Percentiles rank a stretch among this genome's conserved stretches.
These are phyloP conservation scores for Penicillium soppii DNA, from an alignment of 495 filamentous ascomycete species.

Conservation along the genomic window DNA sequence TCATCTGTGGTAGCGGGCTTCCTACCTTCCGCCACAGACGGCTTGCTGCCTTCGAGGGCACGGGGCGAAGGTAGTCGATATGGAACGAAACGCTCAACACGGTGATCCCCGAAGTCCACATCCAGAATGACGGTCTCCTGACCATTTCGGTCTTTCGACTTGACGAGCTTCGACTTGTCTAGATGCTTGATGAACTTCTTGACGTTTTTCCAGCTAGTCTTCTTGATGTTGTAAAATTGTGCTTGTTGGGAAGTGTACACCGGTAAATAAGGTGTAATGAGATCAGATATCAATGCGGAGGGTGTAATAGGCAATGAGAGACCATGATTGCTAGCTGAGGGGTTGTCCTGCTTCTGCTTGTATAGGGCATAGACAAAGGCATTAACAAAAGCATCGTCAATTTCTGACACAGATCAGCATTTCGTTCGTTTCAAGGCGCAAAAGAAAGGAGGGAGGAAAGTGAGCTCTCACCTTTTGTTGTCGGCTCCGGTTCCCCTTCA, in stretches of 20 bases:
- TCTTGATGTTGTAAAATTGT: conserved; percentile 67
- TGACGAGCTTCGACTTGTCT: conserved; percentile 62
- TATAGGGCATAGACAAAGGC: conserved; percentile 67
- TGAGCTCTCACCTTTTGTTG: conserved; percentile 49
- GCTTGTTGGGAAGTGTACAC: conserved; percentile 54
- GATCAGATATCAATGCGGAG: conserved; percentile 62
- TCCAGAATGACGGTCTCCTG: conserved; percentile 66
- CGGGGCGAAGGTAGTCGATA: conserved; percentile 58
- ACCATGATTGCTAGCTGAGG: conserved; percentile 46
- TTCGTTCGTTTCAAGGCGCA: not conserved
- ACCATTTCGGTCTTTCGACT: conserved; percentile 65
- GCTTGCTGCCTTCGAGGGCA: conserved; percentile 34
- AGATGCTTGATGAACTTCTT: conserved; percentile 73
- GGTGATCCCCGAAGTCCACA: conserved; percentile 61
- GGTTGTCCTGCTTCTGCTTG: conserved; percentile 52
- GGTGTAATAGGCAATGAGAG: conserved; percentile 63
- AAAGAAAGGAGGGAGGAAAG: not conserved
- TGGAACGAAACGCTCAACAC: conserved; percentile 56
- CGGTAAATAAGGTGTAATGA: conserved; percentile 68
- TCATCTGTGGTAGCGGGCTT: conserved; percentile 38
- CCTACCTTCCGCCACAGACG: conserved; percentile 33
- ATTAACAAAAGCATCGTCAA: conserved; percentile 66
- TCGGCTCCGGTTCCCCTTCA: conserved; percentile 49
- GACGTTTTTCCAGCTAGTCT: conserved; percentile 72
- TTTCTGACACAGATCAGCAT: conserved; percentile 48